phyloP scores from a whole-genome alignment of 2,329 filamentous ascomycete species.

The Daldinia sp. region DNA sequence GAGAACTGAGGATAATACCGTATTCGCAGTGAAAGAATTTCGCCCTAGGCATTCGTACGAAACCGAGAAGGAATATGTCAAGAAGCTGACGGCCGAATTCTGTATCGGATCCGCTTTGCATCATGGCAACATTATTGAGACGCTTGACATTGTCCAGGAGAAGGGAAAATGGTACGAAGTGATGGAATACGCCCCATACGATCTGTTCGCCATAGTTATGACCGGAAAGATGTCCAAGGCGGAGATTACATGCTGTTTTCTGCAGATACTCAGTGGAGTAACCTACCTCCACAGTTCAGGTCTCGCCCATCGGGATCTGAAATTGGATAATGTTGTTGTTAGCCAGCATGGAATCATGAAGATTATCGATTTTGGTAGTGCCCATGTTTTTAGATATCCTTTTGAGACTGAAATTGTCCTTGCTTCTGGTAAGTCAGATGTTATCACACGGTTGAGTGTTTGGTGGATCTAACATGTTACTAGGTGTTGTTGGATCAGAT shows the following conservation, averaged over 20 bases:
- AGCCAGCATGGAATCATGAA: conserved; percentile 99
- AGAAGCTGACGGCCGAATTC: conserved; percentile 98
- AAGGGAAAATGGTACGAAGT: conserved; percentile 97
- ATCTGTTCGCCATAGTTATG: conserved; percentile 98
- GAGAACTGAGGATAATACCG: conserved; percentile 88
- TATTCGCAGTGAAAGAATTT: conserved; percentile 98
- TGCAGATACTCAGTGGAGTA: conserved; percentile 95
- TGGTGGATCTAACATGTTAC: conserved; percentile 30
- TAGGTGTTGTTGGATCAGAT: conserved; percentile 82
- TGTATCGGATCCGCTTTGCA: conserved; percentile 97
- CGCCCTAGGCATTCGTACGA: conserved; percentile 92
- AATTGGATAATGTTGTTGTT: conserved; percentile 97
- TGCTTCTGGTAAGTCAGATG: conserved; percentile 75
- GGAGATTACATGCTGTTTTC: conserved; percentile 89
- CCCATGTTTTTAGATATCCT: conserved; percentile 95
- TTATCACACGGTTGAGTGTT: background rate
- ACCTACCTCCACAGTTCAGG: conserved; percentile 96
- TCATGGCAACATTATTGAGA: conserved; percentile 98
- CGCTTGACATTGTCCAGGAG: conserved; percentile 94
- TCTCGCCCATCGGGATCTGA: conserved; percentile 92
- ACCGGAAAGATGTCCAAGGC: conserved; percentile 95
- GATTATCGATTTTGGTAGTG: conserved; percentile 98
- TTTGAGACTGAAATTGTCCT: conserved; percentile 90
- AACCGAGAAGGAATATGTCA: conserved; percentile 93
- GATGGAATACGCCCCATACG: conserved; percentile 97